These are phyloP conservation scores for Paracorniculantispora psalliotae DNA, from an alignment of 2,329 filamentous ascomycete species.

Conservation along the genomic window DNA sequence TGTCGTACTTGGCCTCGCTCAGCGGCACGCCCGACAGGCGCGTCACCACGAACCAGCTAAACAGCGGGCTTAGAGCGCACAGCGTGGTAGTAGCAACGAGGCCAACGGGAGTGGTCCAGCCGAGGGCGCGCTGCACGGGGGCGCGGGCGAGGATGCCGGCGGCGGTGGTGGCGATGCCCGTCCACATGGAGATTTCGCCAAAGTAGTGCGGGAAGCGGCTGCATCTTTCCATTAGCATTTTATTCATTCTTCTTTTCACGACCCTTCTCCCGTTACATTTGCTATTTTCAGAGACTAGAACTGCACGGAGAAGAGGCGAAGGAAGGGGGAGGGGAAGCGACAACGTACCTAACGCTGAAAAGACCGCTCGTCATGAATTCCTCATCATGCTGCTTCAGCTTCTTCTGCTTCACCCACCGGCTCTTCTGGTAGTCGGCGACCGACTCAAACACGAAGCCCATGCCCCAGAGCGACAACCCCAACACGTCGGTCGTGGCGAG, in stretches of 20 bases:
- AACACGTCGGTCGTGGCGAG: conserved; percentile 49
- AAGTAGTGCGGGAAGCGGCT: conserved; percentile 66
- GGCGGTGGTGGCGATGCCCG: conserved; percentile 56
- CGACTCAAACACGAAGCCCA: conserved; percentile 57
- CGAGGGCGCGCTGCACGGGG: conserved; percentile 54
- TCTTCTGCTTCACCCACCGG: conserved; percentile 56
- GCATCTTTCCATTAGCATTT: background rate
- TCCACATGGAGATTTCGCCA: conserved; percentile 66
- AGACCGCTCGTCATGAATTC: conserved; percentile 60
- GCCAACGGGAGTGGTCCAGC: conserved; percentile 41
- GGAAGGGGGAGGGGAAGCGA: background rate
- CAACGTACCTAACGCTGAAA: conserved; percentile 49
- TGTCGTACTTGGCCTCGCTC: conserved; percentile 65
- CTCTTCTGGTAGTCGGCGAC: conserved; percentile 60
- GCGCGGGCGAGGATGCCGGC: conserved; percentile 50
- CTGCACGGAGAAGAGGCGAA: no score
- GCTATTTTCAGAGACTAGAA: no score
- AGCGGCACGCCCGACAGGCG: conserved; percentile 61
- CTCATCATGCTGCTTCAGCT: conserved; percentile 61
- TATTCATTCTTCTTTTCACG: background rate
- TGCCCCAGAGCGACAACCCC: conserved; percentile 52
- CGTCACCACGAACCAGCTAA: conserved; percentile 57
- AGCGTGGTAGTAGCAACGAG: conserved; percentile 32
- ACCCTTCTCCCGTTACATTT: background rate
- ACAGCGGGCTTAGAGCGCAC: conserved; percentile 56